phyloP scores from a whole-genome alignment of 129 eudicot species.

The Artemisia argyi region DNA sequence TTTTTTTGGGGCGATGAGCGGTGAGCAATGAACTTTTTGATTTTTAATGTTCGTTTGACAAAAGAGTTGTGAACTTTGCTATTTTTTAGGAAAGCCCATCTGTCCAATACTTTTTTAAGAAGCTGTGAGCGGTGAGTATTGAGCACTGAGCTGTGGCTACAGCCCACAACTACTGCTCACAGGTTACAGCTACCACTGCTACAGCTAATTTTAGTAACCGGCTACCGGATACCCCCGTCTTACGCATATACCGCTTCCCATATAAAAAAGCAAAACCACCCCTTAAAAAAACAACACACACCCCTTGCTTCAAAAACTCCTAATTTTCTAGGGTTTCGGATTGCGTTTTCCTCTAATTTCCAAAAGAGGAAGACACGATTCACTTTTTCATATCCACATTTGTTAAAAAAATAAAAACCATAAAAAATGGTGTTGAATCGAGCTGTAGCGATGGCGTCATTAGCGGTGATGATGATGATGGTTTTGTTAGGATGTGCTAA shows the following conservation, averaged over 20 bases:
- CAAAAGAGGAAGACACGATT: neutral
- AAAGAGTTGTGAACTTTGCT: too few species aligned
- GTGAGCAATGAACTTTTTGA: too few species aligned
- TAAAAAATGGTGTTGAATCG: slow-evolving; percentile 32
- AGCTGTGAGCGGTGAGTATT: too few species aligned
- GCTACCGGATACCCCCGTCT: slow-evolving; percentile 12
- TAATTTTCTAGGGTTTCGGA: slow-evolving; percentile 27
- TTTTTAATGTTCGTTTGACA: too few species aligned
- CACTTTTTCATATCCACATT: neutral
- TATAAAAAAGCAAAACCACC: neutral
- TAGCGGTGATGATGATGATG: slow-evolving; percentile 20
- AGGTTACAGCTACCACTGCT: too few species aligned
- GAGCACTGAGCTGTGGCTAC: too few species aligned
- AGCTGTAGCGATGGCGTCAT: slow-evolving; percentile 9
- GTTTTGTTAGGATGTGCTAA: slow-evolving; percentile 25
- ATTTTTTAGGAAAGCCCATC: too few species aligned
- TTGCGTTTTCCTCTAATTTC: neutral
- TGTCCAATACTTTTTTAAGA: too few species aligned
- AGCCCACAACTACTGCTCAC: too few species aligned
- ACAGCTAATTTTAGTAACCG: too few species aligned
- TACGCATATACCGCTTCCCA: neutral
- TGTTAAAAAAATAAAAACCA: neutral
- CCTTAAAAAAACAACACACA: neutral
- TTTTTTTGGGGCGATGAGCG: too few species aligned
- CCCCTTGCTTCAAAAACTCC: neutral